These are phyloP conservation scores for Cladorrhinum sp. DNA, from an alignment of 2,329 filamentous ascomycete species.

Conservation along the genomic window DNA sequence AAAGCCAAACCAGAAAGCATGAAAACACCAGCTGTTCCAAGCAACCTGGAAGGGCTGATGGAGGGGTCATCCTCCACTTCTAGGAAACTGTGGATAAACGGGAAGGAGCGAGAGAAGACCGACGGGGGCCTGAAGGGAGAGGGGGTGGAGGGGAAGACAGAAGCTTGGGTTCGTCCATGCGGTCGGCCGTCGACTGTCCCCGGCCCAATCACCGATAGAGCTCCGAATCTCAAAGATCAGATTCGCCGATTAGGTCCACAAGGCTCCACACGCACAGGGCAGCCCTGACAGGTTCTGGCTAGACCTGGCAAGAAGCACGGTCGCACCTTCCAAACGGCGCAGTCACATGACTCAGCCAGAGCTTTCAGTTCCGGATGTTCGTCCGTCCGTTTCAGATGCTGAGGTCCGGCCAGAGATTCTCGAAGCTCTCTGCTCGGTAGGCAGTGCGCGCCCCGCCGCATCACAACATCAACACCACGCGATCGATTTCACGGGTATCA, in stretches of 20 bases:
- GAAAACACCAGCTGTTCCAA: neutral
- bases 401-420: neutral
- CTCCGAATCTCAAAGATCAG: neutral
- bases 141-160: neutral
- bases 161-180: neutral
- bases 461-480: conserved; percentile 2
- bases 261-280: neutral
- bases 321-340: neutral
- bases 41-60: neutral
- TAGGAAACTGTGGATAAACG: conserved; percentile 4
- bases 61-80: neutral
- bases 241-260: neutral
- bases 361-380: too few relatives aligned
- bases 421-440: neutral
- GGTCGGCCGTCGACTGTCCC: neutral
- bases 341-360: conserved; percentile 7
- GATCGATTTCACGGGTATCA: neutral
- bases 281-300: neutral
- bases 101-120: conserved; percentile 6
- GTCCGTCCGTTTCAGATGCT: neutral
- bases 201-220: conserved; percentile 2
- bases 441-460: neutral
- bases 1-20: neutral
- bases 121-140: neutral
- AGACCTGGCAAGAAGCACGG: neutral